Conservation (phyloP, 2,329 filamentous ascomycete genomes). For the Claviceps pazoutovae region DNA sequence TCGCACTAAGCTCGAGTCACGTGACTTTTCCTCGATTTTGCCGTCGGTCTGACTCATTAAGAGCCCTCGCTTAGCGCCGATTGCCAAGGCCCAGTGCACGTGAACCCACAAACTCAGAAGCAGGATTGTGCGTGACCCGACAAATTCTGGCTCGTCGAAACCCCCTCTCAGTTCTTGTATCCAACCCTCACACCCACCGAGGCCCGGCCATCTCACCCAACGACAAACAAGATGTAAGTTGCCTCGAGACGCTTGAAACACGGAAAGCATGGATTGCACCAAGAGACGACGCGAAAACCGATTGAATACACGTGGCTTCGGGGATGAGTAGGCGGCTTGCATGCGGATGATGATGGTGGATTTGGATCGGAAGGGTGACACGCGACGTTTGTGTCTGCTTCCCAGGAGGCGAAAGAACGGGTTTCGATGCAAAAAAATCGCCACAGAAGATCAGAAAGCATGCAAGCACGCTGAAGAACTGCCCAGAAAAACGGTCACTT, state of each 20-base stretch:
- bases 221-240: constrained; percentile 33
- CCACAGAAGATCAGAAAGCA: neutral
- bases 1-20: constrained; percentile 4
- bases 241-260: neutral
- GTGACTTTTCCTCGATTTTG: constrained; percentile 4
- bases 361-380: neutral
- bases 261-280: neutral
- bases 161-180: constrained; percentile 25
- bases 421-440: neutral
- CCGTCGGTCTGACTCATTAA: constrained; percentile 13
- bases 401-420: neutral
- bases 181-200: constrained; percentile 22
- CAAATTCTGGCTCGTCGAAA: constrained; percentile 27
- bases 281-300: constrained; percentile 2
- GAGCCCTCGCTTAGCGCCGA: constrained; percentile 27
- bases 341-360: constrained; percentile 1
- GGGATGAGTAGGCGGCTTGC: constrained; percentile 1
- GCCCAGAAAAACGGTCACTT: neutral
- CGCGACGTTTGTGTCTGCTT: neutral
- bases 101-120: constrained; percentile 28
- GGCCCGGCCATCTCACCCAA: constrained; percentile 28
- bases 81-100: constrained; percentile 20
- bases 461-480: neutral
- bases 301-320: constrained; percentile 2
- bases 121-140: constrained; percentile 20